Evolutionary conservation across 495 filamentous ascomycete genomes (phyloP), one percentile per base, ranked within the genome.

Genomic region (Glonium stellatum): DNA sequence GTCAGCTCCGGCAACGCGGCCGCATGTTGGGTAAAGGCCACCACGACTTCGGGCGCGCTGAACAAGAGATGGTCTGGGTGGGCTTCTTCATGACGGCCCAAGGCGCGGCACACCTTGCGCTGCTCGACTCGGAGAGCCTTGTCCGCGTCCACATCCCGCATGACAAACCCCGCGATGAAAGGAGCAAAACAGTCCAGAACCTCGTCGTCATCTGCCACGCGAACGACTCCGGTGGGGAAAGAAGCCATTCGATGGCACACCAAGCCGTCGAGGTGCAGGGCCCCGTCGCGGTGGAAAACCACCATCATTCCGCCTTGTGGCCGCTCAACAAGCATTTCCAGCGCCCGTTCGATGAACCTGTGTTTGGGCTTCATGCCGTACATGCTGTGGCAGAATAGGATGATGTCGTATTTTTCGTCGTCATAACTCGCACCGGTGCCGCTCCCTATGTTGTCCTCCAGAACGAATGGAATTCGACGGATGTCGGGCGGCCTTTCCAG

Each of bases 351-450:
- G 62, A 85, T 77, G 64, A 76, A 76, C 56, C 25, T 72, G 47
- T 55, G 64, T 67, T 80, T 79, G 35, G 75, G 75, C 10, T 78
- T 75, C 79, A 85, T 79, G 69, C 80, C 79, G 63, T 87, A 83
- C 78, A 84, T 80, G 72, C 82, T 82, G 71, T 85, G 82, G 68
- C 80, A 84, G 70, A 85, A 82, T 54, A 85, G 67, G 57, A 87
- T 70, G 62, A 84, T 57, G 67, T 87, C 77, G 69, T 74, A 84
- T 64, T 74, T 79, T 59, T 76, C 67, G 58, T 70, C 69, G 21
- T 57, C 2, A 60, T 69, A 60, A 23, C 56, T 69, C 57, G 61
- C 69, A 48, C 58, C 52, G 54, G 53, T 65, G 62, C 52, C 66
- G 56, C 67, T 70, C 49, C 21, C 61, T 62, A 46, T 68, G 57